Percentiles rank a stretch among this genome's conserved stretches.
These are phyloP conservation scores for Hibiscus tridactylites DNA, from an alignment of 345 rosid genomes.

Conservation along the genomic window DNA sequence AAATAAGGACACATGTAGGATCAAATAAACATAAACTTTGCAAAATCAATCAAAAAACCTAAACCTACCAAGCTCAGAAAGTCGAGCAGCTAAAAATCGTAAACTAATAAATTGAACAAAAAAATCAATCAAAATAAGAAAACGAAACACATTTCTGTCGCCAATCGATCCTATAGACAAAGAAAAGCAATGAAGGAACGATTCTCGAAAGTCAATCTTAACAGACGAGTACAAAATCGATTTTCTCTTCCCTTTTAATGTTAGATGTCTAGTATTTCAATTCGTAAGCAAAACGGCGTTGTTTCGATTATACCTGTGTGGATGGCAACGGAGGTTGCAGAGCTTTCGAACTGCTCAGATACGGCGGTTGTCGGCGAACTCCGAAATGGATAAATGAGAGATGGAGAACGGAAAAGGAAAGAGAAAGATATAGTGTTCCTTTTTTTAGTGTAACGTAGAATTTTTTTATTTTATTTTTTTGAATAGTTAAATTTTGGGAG, in stretches of 20 bases:
- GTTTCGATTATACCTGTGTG: constrained; percentile 6
- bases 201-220: not conserved
- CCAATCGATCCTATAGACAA: constrained; percentile 2
- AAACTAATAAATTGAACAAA: not conserved
- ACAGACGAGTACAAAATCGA: not conserved
- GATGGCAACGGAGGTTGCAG: not conserved
- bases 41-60: not conserved
- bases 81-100: not conserved
- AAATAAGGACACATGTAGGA: not conserved
- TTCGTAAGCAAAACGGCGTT: not conserved
- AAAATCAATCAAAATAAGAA: not conserved
- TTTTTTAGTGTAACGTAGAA: not conserved
- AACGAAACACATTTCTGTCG: not conserved
- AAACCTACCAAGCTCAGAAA: constrained; percentile 2
- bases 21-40: not conserved
- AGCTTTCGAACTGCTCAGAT: constrained; percentile 9
- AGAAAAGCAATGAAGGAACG: not conserved
- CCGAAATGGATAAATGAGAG: constrained; percentile 24
- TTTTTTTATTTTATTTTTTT: not conserved
- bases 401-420: not conserved
- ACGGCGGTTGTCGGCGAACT: constrained; percentile 27
- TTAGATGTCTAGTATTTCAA: not conserved
- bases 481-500: not conserved
- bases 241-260: not conserved
- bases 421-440: not conserved